Conservation (phyloP, 2,329 filamentous ascomycete species). For the Chrysoporthe austroafricana region DNA sequence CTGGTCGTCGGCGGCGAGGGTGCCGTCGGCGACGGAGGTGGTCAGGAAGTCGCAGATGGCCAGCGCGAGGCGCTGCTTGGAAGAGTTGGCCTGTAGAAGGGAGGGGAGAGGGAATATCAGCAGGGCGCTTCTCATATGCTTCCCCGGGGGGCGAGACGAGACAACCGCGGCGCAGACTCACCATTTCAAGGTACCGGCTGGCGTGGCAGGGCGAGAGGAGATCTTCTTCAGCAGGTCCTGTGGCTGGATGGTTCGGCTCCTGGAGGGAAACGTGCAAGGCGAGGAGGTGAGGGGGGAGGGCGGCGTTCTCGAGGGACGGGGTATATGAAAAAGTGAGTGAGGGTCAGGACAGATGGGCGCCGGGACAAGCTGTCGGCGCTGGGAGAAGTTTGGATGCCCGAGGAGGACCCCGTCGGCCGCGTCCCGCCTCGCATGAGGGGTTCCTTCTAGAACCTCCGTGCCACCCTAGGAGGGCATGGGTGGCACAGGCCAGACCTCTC, state of each 20-base stretch:
- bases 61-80: conserved; percentile 87
- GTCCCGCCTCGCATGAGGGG: neutral
- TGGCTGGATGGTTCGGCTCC: too few relatives aligned
- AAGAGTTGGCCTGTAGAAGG: conserved; percentile 47
- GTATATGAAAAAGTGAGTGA: neutral
- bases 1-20: conserved; percentile 82
- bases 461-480: neutral
- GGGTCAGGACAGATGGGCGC: neutral
- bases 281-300: neutral
- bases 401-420: neutral
- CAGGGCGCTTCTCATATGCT: neutral
- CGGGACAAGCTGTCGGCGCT: neutral
- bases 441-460: conserved; percentile 5
- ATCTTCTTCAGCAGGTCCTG: neutral
- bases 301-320: neutral
- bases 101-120: conserved; percentile 10
- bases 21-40: conserved; percentile 84
- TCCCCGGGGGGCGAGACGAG: neutral
- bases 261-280: neutral
- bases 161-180: conserved; percentile 5
- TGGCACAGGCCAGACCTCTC: neutral
- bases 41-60: conserved; percentile 95
- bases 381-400: conserved; percentile 18
- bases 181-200: conserved; percentile 15
- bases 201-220: neutral